Base-by-base conservation (phyloP, 2,329 filamentous ascomycete species). In the Chaetothyriales sp. region DNA sequence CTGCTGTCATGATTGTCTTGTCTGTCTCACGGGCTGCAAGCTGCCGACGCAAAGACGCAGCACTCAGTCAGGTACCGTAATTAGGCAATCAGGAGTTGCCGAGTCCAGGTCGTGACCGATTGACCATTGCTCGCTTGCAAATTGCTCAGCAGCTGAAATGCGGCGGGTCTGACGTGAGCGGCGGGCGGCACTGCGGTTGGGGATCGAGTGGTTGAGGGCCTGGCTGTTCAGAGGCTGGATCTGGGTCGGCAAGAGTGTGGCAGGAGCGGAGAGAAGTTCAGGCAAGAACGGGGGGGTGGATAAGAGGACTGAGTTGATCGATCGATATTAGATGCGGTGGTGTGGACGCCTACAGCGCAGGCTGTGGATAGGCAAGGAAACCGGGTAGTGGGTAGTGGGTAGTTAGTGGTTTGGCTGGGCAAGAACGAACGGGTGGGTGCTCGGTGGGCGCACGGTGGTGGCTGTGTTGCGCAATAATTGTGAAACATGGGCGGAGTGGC, bases 1-100 rank as follows among this genome's bases (percentile, higher is more conserved):
- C 49, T 44, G 28, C 49, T 43, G 55, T 49, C 55, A 57, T 57
- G 44, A 4, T 28, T 47, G 45, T n/a, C 19, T 22, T 18, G 18
- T 47, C 19, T 9, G n/a, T 18, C 19, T 45, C 43, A n/a, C 32
- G 15, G 15, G 32, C 32, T 39, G 32, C 32, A 15, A 32, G 10
- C 32, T 15, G 10, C 32, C 32, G 32, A 39, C 32, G 32, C 10
- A 10, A 39, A 39, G 32, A 39, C 2, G 10, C 32, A 39, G 12
- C 15, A 39, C 2, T 2, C 32, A 39, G 12, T 39, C 32, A 39
- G 10, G 22, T 25, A 6, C 3, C 6, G 6, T 25, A 25, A 6
- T 5, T 10, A 32, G 32, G 9, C 32, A 39, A 12, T 39, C 32
- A 39, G 32, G 32, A 39, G 10, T 39, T 15, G 32, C 7, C 32